Base-by-base conservation (phyloP, 2,329 filamentous ascomycete genomes). In the Hirsutella minnesotensis region DNA sequence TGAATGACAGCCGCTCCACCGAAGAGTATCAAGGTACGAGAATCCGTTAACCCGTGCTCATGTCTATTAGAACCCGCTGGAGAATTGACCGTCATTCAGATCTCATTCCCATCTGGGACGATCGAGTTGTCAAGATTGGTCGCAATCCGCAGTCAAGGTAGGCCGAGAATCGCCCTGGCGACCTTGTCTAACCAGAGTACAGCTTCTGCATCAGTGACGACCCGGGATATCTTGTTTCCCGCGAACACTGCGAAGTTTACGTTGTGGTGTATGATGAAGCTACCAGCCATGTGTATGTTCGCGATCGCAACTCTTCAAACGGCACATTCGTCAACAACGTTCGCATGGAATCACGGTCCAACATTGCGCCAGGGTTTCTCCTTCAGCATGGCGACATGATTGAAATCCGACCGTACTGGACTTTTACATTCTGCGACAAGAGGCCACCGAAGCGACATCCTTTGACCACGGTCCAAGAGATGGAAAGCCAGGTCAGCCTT, bases 181-280 rank as follows among this genome's bases (percentile, higher is more conserved):
- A n/a, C 8, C 5, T 34, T 9, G 12, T 16, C 33, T 45, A 22
- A 42, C 19, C 19, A 22, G 3, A 69, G 3, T 35, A 65, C 46
- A 57, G 63, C 5, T 55, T 69, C 30, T 51, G 54, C 19, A 63
- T 77, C 33, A 51, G 56, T 9, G 52, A 54, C 37, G 61, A 64
- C 37, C 39, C 41, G n/a, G 49, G 62, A 3, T 56, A 64, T 46
- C 48, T 53, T 1, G 62, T 78, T 18, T 78, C 75, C 2, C 67
- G 71, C 41, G 63, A 66, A 21, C 74, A 78, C 42, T 72, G 74
- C 48, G 69, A 76, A 49, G 60, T 78, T 27, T 79, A 77, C 52
- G 69, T 68, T 2, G 58, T 78, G 34, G 53, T 68, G 9, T 75
- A 75, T 46, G 72, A 76, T 37, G 54, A 57, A 18, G 57, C 54